Base-by-base conservation (phyloP, 148 eudicot genomes). In the Dysphania ambrosioides region DNA sequence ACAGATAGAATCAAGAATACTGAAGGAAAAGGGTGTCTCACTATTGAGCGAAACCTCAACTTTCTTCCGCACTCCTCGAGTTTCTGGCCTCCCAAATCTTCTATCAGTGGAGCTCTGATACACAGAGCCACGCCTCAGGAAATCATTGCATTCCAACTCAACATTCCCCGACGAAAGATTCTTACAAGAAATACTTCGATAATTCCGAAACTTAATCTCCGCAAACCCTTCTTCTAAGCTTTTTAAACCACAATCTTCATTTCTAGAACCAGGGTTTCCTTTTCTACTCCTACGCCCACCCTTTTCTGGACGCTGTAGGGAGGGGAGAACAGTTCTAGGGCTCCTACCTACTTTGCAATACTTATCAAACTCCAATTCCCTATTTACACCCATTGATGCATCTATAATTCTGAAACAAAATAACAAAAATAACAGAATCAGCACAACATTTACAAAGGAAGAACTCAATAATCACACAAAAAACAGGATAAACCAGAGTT, bases 311-410 rank as follows among this genome's bases (percentile, higher is more conserved):
- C 62, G 79, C 47, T 75, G 79, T 15, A 77, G 84, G 62, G 82
- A 72, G 34, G 86, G 90, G 58, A 91, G 95, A 74, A 90, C 91
- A 30, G 98, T 94, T 67, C 84, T 82, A 8, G 96, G 97, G 75
- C 98, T 91, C 78, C 82, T 85, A 79, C 84, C 90, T 59, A 91
- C 83, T 78, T 80, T 84, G 86, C 97, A 94, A 76, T 88, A 85
- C 75, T 94, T 94, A 66, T 91, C 93, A 64, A 94, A 94, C 53
- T 89, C 98, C 85, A 94, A 83, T 60, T 90, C 98, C 95, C 88
- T 88, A 58, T 72, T 85, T 80, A 65, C 71, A 77, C 81, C 83
- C 91, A 88, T 87, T 72, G 66, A 80, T 64, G 72, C 63, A 87
- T 81, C 76, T 74, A 53, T 66, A 53, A 70, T 76, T 75, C 93